Base-by-base conservation (phyloP, 2,329 filamentous ascomycete genomes). In the Aspergillus costaricaensis region DNA sequence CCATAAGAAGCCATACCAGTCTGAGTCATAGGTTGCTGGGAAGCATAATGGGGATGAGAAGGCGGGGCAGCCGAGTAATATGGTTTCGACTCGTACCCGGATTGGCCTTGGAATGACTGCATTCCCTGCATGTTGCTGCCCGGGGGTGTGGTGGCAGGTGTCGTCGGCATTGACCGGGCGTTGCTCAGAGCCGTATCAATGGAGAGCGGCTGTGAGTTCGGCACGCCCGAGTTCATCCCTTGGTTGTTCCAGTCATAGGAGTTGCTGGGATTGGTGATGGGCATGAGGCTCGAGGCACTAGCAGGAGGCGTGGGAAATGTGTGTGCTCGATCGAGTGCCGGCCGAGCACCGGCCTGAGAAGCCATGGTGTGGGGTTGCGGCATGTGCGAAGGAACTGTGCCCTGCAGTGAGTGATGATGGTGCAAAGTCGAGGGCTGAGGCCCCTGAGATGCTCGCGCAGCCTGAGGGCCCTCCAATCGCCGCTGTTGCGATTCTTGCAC, bases 261-360 rank as follows among this genome's bases (percentile, higher is more conserved):
- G 67, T 79, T 84, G 36, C 91, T 90, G 41, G 90, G 88, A 65
- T 85, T 85, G 49, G 88, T 87, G 83, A 96, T 91, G 62, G 85
- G 80, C 79, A 88, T 92, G 49, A 96, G 86, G 76, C 92, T 91
- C 0, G 92, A 95, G n/a, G 92, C 91, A 74, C 91, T 97, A 0
- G 93, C 91, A 1, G 94, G 93, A 38, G 94, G 94, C 3, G 94
- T 97, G 3, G 94, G 93, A 77, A 97, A 97, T 2, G 92, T 96
- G 75, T 96, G 91, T 15, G 92, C 89, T 55, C 94, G 87, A 64
- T 97, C 93, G 39, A 96, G 79, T 6, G 86, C 83, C 7, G 92
- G 92, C 47, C 94, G 88, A 50, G 79, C 81, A 39, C 80, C 78
- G n/a, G 84, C 79, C 65, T 86, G 82, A 38, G 84, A 81, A 54